These are phyloP conservation scores for Barnettozyma sucrosica DNA, from an alignment of 805 yeast genomes.

Conservation along the genomic window DNA sequence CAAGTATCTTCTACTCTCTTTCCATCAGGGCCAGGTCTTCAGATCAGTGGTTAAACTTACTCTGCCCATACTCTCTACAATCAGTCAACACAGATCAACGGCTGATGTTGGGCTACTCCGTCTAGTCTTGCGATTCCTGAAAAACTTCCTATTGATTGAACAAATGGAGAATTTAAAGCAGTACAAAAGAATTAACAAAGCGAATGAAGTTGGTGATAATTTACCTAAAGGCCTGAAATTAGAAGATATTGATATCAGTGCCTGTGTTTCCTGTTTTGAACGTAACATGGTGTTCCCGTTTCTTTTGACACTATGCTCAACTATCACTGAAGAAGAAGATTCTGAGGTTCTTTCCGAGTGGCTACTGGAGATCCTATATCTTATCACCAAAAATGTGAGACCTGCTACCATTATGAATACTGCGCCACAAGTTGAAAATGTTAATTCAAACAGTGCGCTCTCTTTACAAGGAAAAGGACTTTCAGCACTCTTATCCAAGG, in stretches of 20 bases:
- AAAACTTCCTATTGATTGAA: slow-evolving; percentile 75
- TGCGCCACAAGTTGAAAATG: no score
- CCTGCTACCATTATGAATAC: slow-evolving; percentile 20
- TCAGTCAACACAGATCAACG: slow-evolving; percentile 51
- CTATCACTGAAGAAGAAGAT: slow-evolving; percentile 59
- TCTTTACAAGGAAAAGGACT: slow-evolving; percentile 5
- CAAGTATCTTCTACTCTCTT: slow-evolving; percentile 59
- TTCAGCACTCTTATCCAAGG: slow-evolving; percentile 49
- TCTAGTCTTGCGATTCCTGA: slow-evolving; percentile 63
- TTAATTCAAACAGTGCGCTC: no score
- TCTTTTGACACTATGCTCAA: slow-evolving; percentile 62
- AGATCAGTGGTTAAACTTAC: slow-evolving; percentile 67
- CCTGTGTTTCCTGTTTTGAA: slow-evolving; percentile 53
- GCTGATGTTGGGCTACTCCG: slow-evolving; percentile 70
- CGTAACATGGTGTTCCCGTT: slow-evolving; percentile 69
- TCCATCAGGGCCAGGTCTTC: slow-evolving; percentile 54
- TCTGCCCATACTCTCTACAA: slow-evolving; percentile 49
- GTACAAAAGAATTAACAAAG: slow-evolving; percentile 34
- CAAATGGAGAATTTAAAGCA: slow-evolving; percentile 52
- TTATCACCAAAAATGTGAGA: slow-evolving; percentile 53
- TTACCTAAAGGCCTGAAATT: slow-evolving; percentile 51
- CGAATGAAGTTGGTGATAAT: slow-evolving; percentile 26
- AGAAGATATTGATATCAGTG: slow-evolving; percentile 64
- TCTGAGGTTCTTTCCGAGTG: slow-evolving; percentile 53
- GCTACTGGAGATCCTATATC: slow-evolving; percentile 64